Evolutionary conservation across 2,329 filamentous ascomycete genomes (phyloP).

Genomic region (Fusarium continuum): DNA sequence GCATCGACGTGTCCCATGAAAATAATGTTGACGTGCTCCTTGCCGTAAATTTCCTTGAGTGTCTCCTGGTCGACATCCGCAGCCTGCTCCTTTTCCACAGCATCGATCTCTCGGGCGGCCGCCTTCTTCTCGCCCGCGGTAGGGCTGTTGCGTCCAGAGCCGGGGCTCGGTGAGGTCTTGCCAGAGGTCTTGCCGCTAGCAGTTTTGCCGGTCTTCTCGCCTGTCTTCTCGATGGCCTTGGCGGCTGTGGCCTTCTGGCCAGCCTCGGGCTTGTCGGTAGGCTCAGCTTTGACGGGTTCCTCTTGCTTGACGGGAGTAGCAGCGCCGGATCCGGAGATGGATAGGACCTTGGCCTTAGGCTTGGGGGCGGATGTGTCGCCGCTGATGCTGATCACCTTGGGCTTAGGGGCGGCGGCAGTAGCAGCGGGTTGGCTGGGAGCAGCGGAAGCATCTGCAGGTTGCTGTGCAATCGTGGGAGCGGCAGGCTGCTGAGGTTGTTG

Average conservation of each 20-base stretch:
- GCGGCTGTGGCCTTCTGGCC: conserved; percentile 85
- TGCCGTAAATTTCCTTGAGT: conserved; percentile 94
- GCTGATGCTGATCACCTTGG: conserved; percentile 77
- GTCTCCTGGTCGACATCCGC: conserved; percentile 77
- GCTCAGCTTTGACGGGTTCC: conserved; percentile 59
- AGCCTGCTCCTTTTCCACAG: conserved; percentile 83
- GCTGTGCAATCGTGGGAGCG: conserved; percentile 38
- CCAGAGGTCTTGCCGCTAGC: conserved; percentile 64
- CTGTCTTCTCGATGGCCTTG: conserved; percentile 93
- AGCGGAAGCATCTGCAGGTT: conserved; percentile 50
- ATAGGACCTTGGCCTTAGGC: conserved; percentile 59
- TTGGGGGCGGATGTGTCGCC: conserved; percentile 64
- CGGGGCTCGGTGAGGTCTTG: conserved; percentile 81
- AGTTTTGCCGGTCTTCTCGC: conserved; percentile 64
- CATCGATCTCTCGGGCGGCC: conserved; percentile 74
- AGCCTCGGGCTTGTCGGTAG: conserved; percentile 66
- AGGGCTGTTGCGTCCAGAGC: conserved; percentile 86
- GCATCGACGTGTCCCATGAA: conserved; percentile 99
- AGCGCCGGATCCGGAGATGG: conserved; percentile 50
- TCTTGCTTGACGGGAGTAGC: conserved; percentile 52
- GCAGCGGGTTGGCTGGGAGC: conserved; percentile 55
- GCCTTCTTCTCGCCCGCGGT: conserved; percentile 66
- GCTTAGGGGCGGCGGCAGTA: conserved; percentile 59
- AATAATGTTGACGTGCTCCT: conserved; percentile 92
- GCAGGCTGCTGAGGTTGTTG: conserved; percentile 54